Conservation (phyloP, 192 early-diverging fungal genomes). For the Spinellus fusiger region DNA sequence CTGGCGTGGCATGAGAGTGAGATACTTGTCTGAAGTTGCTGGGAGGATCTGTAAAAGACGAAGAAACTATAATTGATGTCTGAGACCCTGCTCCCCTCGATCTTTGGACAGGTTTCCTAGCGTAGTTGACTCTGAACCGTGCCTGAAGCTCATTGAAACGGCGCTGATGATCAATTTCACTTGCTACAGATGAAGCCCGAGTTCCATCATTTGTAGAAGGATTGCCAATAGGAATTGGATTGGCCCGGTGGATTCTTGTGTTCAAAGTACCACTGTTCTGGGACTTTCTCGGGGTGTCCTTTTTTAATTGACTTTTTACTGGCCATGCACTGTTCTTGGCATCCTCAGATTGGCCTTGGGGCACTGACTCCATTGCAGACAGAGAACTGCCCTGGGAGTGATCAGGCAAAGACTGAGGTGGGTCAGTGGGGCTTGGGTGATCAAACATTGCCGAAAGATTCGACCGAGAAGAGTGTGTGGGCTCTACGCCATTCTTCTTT, state of each 20-base stretch:
- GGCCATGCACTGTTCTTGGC: too few species aligned
- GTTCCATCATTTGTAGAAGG: background rate
- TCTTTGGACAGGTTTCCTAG: conserved; percentile 17
- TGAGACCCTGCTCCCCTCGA: background rate
- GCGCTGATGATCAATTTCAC: conserved; percentile 25
- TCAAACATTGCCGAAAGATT: conserved; percentile 22
- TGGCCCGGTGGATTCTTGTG: background rate
- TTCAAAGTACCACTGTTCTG: background rate
- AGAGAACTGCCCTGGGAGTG: background rate
- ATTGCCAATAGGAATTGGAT: conserved; percentile 4
- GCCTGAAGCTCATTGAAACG: conserved; percentile 26
- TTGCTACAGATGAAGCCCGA: conserved; percentile 3
- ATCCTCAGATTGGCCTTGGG: too few species aligned
- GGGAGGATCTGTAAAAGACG: conserved; percentile 1
- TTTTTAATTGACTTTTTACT: background rate
- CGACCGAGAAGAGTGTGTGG: background rate
- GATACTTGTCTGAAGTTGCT: background rate
- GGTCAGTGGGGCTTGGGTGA: background rate
- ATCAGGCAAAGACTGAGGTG: background rate
- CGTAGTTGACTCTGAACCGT: conserved; percentile 29
- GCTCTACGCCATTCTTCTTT: background rate
- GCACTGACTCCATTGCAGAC: background rate
- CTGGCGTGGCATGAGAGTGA: background rate
- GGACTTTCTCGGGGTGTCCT: background rate
- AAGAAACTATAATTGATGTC: background rate